phyloP scores from a whole-genome alignment of 164 flowering plant genomes.

The Umbellularia californica region DNA sequence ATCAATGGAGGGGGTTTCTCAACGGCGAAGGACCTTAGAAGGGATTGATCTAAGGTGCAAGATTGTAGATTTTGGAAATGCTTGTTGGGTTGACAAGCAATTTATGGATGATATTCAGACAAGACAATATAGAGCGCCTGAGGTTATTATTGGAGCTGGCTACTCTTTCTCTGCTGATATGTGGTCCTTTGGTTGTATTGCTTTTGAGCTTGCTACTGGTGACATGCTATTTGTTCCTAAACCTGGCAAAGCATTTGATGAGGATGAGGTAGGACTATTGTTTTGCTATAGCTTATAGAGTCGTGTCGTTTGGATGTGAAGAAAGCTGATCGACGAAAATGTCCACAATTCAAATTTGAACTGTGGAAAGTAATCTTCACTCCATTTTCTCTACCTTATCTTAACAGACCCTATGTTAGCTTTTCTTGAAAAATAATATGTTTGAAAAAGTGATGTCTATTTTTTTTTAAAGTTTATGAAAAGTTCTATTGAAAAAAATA shows the following conservation, averaged over 20 bases:
- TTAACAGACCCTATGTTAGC: too few species aligned
- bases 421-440: too few species aligned
- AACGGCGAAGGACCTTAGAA: slow-evolving; percentile 47
- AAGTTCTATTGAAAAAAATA: too few species aligned
- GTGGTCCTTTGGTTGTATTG: slow-evolving; percentile 97
- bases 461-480: too few species aligned
- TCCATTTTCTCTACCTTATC: too few species aligned
- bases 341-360: too few species aligned
- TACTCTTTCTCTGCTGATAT: slow-evolving; percentile 78
- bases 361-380: too few species aligned
- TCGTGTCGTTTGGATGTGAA: too few species aligned
- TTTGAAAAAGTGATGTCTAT: too few species aligned
- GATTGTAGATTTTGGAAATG: slow-evolving; percentile 96
- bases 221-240: slow-evolving; percentile 91
- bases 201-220: slow-evolving; percentile 94
- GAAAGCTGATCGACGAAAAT: too few species aligned
- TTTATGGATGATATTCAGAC: slow-evolving; percentile 83
- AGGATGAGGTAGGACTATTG: slow-evolving; percentile 67
- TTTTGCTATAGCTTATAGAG: neutral
- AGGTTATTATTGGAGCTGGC: slow-evolving; percentile 71
- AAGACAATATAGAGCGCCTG: slow-evolving; percentile 95
- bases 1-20: slow-evolving; percentile 45
- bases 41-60: slow-evolving; percentile 83
- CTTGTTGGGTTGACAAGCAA: slow-evolving; percentile 79
- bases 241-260: slow-evolving; percentile 63